Evolutionary conservation across 1,139 yeast species (phyloP).

Genomic region (Magnusiomyces suaveolens): DNA sequence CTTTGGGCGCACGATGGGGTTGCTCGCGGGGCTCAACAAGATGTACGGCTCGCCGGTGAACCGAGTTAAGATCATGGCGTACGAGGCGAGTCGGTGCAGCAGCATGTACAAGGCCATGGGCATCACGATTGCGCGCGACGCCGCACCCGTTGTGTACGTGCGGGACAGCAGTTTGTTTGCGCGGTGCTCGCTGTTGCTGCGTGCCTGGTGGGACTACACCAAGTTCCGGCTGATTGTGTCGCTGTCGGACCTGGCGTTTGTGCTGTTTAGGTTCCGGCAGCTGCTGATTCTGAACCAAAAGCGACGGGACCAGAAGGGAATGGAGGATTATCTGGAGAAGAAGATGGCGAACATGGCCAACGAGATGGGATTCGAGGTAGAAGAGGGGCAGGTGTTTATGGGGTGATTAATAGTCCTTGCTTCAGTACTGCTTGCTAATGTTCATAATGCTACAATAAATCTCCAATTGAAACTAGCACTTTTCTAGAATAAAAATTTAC

Average conservation of each 20-base stretch:
- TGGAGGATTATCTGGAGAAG: conserved; percentile 14
- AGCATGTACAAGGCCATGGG: conserved; percentile 15
- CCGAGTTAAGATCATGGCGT: conserved; percentile 53
- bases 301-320: conserved; percentile 8
- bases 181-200: not conserved
- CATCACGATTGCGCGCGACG: conserved; percentile 3
- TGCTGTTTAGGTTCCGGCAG: conserved; percentile 12
- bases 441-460: not conserved
- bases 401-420: conserved; percentile 3
- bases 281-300: conserved; percentile 2
- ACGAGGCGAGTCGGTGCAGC: conserved; percentile 36
- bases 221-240: conserved; percentile 9
- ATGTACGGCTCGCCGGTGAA: conserved; percentile 65
- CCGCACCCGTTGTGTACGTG: not conserved
- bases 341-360: conserved; percentile 9
- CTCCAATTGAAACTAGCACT: not conserved
- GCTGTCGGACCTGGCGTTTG: conserved; percentile 10
- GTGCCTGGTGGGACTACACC: conserved; percentile 5
- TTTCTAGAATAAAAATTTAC: not conserved
- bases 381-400: conserved; percentile 3
- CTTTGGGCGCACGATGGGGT: conserved; percentile 61
- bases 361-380: conserved; percentile 9
- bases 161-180: not conserved
- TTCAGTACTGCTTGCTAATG: not conserved
- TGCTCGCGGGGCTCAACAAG: conserved; percentile 61